Conservation (phyloP, 2,329 filamentous ascomycete species). For the Talaromyces sp. region DNA sequence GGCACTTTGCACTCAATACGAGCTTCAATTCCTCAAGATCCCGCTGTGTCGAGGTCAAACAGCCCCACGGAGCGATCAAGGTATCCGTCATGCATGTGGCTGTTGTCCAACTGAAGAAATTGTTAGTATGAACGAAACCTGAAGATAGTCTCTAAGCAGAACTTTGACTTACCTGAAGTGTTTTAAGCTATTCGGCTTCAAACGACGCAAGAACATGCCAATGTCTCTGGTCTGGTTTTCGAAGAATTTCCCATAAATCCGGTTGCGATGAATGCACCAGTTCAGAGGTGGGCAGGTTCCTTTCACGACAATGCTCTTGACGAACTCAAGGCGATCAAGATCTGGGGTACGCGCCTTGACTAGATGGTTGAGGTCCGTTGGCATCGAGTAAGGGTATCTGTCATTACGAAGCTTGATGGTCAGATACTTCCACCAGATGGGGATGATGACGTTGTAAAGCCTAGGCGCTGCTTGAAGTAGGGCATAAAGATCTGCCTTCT, state of each 20-base stretch:
- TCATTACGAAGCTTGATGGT: conserved; percentile 2
- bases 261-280: conserved; percentile 1
- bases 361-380: background rate
- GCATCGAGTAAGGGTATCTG: background rate
- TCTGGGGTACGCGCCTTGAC: background rate
- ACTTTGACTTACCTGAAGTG: background rate
- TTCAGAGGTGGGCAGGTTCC: background rate
- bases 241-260: background rate
- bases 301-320: conserved; percentile 2
- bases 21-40: conserved; percentile 9
- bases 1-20: conserved; percentile 2
- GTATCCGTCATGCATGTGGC: background rate
- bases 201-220: background rate
- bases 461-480: conserved; percentile 4
- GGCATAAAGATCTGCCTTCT: background rate
- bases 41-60: background rate
- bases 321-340: background rate
- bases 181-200: conserved; percentile 4
- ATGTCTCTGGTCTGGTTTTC: background rate
- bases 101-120: conserved; percentile 1
- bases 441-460: conserved; percentile 2
- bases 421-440: background rate
- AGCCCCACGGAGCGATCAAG: background rate
- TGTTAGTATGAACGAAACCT: background rate
- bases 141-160: background rate